Evolutionary conservation across 2,329 filamentous ascomycete species (phyloP).

Genomic region (Colletotrichum sp.): DNA sequence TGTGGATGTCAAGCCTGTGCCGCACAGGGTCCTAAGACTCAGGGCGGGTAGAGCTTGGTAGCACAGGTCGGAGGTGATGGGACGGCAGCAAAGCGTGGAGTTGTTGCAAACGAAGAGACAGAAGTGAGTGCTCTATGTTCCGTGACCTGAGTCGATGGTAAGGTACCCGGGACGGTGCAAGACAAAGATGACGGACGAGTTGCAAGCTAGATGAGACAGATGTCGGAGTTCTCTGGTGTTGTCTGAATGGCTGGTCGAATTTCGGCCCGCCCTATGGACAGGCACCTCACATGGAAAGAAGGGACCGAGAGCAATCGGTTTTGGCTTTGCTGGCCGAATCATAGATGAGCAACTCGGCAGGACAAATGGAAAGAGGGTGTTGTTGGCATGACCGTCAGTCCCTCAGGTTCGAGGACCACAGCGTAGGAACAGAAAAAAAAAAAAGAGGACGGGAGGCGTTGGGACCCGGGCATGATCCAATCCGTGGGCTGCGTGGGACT

Average conservation of each 20-base stretch:
- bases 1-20: background rate
- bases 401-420: background rate
- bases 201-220: background rate
- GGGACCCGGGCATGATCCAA: background rate
- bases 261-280: slow-evolving; percentile 3
- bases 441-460: background rate
- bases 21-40: background rate
- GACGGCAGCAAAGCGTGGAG: background rate
- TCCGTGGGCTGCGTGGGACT: background rate
- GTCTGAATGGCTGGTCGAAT: slow-evolving; percentile 6
- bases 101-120: background rate
- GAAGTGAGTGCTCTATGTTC: background rate
- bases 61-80: background rate
- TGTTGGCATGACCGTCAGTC: background rate
- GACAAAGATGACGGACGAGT: background rate
- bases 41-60: background rate
- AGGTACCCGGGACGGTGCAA: background rate
- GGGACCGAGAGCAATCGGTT: background rate
- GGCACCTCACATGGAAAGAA: slow-evolving; percentile 8
- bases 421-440: background rate
- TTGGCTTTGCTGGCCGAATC: slow-evolving; percentile 5
- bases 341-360: background rate
- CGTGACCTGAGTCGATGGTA: background rate
- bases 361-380: background rate
- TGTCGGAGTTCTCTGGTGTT: background rate